A percentile compares a stretch with the other conserved stretches of the same genome.
Conservation (phyloP, 2,329 filamentous ascomycete genomes). For the Colletotrichum salicis region DNA sequence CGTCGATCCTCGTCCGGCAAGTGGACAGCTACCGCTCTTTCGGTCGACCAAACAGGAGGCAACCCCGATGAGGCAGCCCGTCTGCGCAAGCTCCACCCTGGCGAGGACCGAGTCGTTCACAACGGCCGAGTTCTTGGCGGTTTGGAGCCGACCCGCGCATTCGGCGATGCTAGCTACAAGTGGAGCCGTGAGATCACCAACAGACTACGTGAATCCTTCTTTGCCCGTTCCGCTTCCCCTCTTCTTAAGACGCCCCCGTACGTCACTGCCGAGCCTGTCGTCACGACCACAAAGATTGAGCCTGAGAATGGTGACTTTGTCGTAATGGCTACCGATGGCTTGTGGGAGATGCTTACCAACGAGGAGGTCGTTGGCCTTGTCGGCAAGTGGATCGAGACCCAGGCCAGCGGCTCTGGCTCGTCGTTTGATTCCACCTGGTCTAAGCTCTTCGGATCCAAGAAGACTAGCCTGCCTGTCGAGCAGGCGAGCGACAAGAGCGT, state of each 20-base stretch:
- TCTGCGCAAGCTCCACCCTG: conserved; percentile 86
- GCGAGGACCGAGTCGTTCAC: conserved; percentile 85
- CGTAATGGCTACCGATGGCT: conserved; percentile 93
- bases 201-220: conserved; percentile 85
- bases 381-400: conserved; percentile 93
- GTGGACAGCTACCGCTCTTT: conserved; percentile 91
- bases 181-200: conserved; percentile 89
- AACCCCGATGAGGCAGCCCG: conserved; percentile 87
- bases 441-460: conserved; percentile 66
- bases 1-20: conserved; percentile 82
- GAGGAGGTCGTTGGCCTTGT: conserved; percentile 97
- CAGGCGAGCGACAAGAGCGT: conserved; percentile 57
- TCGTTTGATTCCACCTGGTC: conserved; percentile 79
- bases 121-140: conserved; percentile 93
- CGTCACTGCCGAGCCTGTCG: conserved; percentile 93
- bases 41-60: conserved; percentile 91
- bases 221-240: conserved; percentile 80
- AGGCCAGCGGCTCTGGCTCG: conserved; percentile 64
- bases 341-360: conserved; percentile 99
- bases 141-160: conserved; percentile 91
- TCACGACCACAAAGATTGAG: conserved; percentile 92
- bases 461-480: conserved; percentile 79
- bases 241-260: conserved; percentile 93
- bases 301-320: conserved; percentile 93
- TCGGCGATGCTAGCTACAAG: conserved; percentile 97